These are phyloP conservation scores for Cyphellophora attinorum DNA, from an alignment of 2,329 filamentous ascomycete species.

Conservation along the genomic window DNA sequence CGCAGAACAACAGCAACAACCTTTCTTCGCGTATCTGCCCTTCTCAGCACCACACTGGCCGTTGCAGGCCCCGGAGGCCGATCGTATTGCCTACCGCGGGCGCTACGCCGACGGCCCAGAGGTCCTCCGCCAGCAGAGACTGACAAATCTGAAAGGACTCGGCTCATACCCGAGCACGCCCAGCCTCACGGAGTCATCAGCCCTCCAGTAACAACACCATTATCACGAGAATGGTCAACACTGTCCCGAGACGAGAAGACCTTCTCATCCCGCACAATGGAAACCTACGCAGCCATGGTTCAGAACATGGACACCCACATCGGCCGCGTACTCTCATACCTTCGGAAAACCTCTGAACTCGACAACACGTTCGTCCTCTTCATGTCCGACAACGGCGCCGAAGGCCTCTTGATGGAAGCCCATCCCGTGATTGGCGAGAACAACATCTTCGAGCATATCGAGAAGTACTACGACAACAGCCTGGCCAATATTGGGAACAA, in stretches of 20 bases:
- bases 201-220: slow-evolving; percentile 4
- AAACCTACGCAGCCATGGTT: slow-evolving; percentile 28
- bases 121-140: slow-evolving; percentile 42
- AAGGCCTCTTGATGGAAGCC: slow-evolving; percentile 23
- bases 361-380: slow-evolving; percentile 30
- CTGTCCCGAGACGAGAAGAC: slow-evolving; percentile 5
- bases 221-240: slow-evolving; percentile 6
- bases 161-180: slow-evolving; percentile 45
- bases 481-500: slow-evolving; percentile 25
- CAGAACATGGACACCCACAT: slow-evolving; percentile 24
- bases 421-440: slow-evolving; percentile 23
- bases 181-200: slow-evolving; percentile 32
- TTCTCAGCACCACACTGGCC: slow-evolving; percentile 58
- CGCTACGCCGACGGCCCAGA: slow-evolving; percentile 54
- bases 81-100: slow-evolving; percentile 48
- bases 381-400: slow-evolving; percentile 30
- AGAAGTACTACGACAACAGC: slow-evolving; percentile 29
- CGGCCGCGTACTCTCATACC: slow-evolving; percentile 23
- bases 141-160: slow-evolving; percentile 47
- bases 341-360: slow-evolving; percentile 22
- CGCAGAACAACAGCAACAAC: slow-evolving; percentile 10
- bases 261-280: slow-evolving; percentile 21
- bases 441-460: slow-evolving; percentile 21
- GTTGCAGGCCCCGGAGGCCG: slow-evolving; percentile 47
- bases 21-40: slow-evolving; percentile 25